A percentile compares a stretch with the other conserved stretches of the same genome.
Conservation (phyloP, 2,329 filamentous ascomycete genomes). For the Bipolaris oryzae region DNA sequence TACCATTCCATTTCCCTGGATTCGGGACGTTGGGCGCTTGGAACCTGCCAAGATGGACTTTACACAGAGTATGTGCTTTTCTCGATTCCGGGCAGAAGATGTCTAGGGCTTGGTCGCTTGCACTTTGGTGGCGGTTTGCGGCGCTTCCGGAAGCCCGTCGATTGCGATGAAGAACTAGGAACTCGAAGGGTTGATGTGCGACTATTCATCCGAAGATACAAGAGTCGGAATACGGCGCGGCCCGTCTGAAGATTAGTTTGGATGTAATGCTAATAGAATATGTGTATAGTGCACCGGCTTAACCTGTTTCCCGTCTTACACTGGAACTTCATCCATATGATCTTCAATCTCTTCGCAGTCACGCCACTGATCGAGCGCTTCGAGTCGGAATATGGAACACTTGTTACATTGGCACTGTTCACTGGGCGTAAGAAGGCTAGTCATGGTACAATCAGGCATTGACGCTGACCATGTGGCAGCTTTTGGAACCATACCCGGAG, state of each 20-base stretch:
- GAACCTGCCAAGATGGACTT: conserved; percentile 77
- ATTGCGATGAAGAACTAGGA: neutral
- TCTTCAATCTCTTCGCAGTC: conserved; percentile 79
- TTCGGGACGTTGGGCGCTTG: conserved; percentile 78
- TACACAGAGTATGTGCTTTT: conserved; percentile 65
- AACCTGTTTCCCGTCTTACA: conserved; percentile 94
- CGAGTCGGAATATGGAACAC: conserved; percentile 87
- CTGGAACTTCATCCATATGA: conserved; percentile 75
- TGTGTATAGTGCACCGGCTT: conserved; percentile 76
- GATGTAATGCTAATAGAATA: conserved; percentile 19
- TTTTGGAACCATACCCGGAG: conserved; percentile 69
- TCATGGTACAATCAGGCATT: conserved; percentile 55
- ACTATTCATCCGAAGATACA: neutral
- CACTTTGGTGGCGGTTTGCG: neutral
- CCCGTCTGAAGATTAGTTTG: neutral
- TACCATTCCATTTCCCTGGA: conserved; percentile 71
- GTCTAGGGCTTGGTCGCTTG: neutral
- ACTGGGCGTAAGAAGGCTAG: conserved; percentile 75
- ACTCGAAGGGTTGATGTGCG: neutral
- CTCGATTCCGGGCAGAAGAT: neutral
- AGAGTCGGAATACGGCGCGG: neutral
- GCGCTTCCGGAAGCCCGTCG: conserved; percentile 2
- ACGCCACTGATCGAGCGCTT: conserved; percentile 92
- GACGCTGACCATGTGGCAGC: conserved; percentile 39
- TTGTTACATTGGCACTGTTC: conserved; percentile 86